Evolutionary conservation across 768 basidiomycete species (phyloP).

Genomic region (Tephrocybe sp.): DNA sequence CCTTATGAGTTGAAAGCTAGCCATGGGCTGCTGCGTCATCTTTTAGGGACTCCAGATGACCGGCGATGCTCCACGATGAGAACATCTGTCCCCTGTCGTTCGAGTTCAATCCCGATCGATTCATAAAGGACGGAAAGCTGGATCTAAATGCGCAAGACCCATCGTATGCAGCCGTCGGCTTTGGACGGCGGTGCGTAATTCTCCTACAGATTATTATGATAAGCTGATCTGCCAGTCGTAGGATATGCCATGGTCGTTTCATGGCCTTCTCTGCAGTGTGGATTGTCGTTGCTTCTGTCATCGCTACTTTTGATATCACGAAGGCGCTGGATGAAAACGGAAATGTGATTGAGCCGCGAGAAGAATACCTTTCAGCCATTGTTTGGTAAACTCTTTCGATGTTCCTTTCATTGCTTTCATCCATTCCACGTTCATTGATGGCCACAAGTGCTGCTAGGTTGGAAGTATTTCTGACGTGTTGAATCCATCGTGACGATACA

Average conservation of each 20-base stretch:
- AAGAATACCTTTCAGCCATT: conserved; percentile 9
- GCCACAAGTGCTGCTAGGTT: too few species aligned
- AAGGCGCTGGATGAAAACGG: conserved; percentile 17
- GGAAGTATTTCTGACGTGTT: neutral
- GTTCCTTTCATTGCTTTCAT: neutral
- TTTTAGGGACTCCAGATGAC: conserved; percentile 19
- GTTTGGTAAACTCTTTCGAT: conserved; percentile 3
- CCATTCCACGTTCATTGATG: too few species aligned
- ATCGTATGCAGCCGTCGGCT: too few species aligned
- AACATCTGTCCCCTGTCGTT: too few species aligned
- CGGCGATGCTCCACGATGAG: neutral
- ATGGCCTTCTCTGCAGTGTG: conserved; percentile 30
- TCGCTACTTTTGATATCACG: conserved; percentile 26
- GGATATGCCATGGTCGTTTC: conserved; percentile 30
- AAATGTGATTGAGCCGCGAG: conserved; percentile 12
- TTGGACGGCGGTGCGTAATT: too few species aligned
- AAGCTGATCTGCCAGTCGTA: neutral
- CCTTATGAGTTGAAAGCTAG: conserved; percentile 20
- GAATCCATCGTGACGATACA: neutral
- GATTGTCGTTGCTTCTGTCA: conserved; percentile 26
- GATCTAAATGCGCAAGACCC: too few species aligned
- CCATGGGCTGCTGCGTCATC: conserved; percentile 19
- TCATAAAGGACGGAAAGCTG: too few species aligned
- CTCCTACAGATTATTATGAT: too few species aligned
- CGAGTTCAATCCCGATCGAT: too few species aligned